phyloP scores from a whole-genome alignment of 2,329 filamentous ascomycete genomes.

The Xylaria sp. region DNA sequence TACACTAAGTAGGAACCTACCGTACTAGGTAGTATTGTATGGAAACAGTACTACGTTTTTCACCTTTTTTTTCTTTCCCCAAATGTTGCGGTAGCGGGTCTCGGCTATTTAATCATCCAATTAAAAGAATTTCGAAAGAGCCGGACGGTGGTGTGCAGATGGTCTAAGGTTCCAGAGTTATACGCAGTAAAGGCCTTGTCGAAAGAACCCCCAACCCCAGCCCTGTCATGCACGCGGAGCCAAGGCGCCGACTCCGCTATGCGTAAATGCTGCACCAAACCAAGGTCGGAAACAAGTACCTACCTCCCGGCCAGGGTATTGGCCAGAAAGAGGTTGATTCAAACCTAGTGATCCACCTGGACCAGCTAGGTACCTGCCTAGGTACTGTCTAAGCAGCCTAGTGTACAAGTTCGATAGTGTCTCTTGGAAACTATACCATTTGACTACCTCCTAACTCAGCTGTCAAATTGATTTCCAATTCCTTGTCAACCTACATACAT shows the following conservation, averaged over 20 bases:
- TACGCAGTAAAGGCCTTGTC: constrained; percentile 6
- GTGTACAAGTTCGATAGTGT: neutral
- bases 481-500: too few species aligned
- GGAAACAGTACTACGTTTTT: too few species aligned
- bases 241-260: constrained; percentile 18
- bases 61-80: neutral
- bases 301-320: constrained; percentile 1
- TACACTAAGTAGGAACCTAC: neutral
- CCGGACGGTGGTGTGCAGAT: neutral
- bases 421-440: neutral
- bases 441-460: neutral
- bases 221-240: constrained; percentile 23
- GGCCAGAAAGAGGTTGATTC: constrained; percentile 14
- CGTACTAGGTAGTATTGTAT: too few species aligned
- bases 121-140: neutral
- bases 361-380: neutral
- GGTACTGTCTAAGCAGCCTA: neutral
- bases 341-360: neutral
- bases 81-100: constrained; percentile 5
- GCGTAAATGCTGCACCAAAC: neutral
- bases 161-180: constrained; percentile 14
- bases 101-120: constrained; percentile 6
- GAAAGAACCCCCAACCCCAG: constrained; percentile 1
- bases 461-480: constrained; percentile 15
- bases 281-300: neutral